Conservation (phyloP, 176 grass and related monocot genomes). For the Musa acuminata region DNA sequence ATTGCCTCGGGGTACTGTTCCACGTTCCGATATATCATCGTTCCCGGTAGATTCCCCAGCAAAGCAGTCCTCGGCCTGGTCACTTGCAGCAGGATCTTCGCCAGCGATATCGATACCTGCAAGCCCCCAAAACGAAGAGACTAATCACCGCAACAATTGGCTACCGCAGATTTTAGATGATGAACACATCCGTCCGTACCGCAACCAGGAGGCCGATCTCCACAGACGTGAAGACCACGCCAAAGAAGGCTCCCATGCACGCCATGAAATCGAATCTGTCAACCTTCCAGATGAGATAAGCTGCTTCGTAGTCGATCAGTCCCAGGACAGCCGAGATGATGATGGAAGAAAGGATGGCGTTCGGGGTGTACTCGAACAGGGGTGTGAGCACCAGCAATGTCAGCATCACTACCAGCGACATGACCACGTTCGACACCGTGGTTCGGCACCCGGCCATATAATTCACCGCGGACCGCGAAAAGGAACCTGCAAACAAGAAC, state of each 20-base stretch:
- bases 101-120: slow-evolving; percentile 66
- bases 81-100: slow-evolving; percentile 95
- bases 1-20: slow-evolving; percentile 74
- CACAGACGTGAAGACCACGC: slow-evolving; percentile 74
- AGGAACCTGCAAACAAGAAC: slow-evolving; percentile 47
- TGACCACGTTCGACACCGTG: slow-evolving; percentile 73
- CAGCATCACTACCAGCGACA: slow-evolving; percentile 71
- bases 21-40: slow-evolving; percentile 67
- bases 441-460: slow-evolving; percentile 83
- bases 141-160: background rate
- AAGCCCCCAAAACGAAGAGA: background rate
- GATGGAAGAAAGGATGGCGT: slow-evolving; percentile 76
- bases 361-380: slow-evolving; percentile 90
- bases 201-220: slow-evolving; percentile 83
- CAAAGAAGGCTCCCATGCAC: slow-evolving; percentile 71
- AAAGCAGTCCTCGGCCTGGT: slow-evolving; percentile 77
- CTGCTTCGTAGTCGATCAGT: slow-evolving; percentile 53
- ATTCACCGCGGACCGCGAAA: slow-evolving; percentile 93
- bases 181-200: slow-evolving; percentile 24
- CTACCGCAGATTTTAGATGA: background rate
- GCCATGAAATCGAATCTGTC: slow-evolving; percentile 86
- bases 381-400: slow-evolving; percentile 77
- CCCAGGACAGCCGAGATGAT: slow-evolving; percentile 74
- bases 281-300: slow-evolving; percentile 86
- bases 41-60: slow-evolving; percentile 74